Evolutionary conservation across 352 stramenopile genomes (phyloP).

Genomic region (Globisporangium nagaii): DNA sequence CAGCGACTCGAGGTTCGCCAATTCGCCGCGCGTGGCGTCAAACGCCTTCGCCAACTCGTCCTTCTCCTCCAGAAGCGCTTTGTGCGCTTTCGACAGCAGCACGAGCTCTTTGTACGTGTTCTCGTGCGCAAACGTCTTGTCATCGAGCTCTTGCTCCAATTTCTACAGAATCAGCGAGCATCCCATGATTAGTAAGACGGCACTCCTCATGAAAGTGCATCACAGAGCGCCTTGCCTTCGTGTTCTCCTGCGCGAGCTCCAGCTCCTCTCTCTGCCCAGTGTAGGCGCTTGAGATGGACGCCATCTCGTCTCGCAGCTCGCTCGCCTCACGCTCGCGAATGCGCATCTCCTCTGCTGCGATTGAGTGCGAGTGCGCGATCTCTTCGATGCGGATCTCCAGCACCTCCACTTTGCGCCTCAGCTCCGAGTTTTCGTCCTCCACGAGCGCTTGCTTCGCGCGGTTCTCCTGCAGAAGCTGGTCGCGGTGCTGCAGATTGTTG

Average conservation of each 20-base stretch:
- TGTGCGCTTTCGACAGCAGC: conserved; percentile 73
- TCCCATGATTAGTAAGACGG: background rate
- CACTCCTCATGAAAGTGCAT: too few relatives aligned
- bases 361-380: conserved; percentile 56
- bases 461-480: conserved; percentile 63
- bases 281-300: conserved; percentile 60
- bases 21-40: conserved; percentile 39
- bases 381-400: conserved; percentile 75
- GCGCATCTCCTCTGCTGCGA: conserved; percentile 53
- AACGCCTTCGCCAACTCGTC: conserved; percentile 36
- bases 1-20: conserved; percentile 47
- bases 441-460: conserved; percentile 42
- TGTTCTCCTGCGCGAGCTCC: conserved; percentile 39
- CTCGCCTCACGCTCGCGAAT: conserved; percentile 51
- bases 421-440: conserved; percentile 72
- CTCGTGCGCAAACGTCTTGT: conserved; percentile 52
- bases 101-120: conserved; percentile 78
- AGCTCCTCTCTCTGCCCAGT: conserved; percentile 60
- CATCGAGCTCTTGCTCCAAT: conserved; percentile 52
- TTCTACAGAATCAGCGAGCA: conserved; percentile 19
- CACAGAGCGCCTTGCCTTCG: conserved; percentile 45
- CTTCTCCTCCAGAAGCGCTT: conserved; percentile 60
- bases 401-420: conserved; percentile 72
- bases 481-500: conserved; percentile 53
- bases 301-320: conserved; percentile 58